Percentiles rank a stretch among this genome's conserved stretches.
phyloP scores from a whole-genome alignment of 805 yeast genomes.

The Clavispora fructus region DNA sequence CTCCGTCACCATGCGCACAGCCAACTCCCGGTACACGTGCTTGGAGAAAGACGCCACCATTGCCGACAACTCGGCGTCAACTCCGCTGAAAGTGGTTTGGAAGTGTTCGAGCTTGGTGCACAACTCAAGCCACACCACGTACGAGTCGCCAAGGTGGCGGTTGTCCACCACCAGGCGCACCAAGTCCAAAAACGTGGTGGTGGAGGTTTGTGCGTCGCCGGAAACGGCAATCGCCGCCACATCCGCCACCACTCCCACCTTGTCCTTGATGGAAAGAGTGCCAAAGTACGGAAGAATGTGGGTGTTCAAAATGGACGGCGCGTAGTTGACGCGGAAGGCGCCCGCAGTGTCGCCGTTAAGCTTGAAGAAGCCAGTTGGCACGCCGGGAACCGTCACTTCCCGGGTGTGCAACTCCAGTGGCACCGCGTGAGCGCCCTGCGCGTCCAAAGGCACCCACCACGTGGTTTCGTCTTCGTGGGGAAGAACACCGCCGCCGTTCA shows the following conservation, averaged over 20 bases:
- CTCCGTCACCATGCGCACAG: constrained; percentile 19
- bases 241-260: constrained; percentile 53
- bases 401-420: constrained; percentile 5
- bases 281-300: constrained; percentile 36
- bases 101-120: constrained; percentile 35
- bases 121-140: constrained; percentile 54
- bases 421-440: neutral
- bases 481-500: constrained; percentile 56
- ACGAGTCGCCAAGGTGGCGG: constrained; percentile 28
- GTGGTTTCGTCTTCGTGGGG: constrained; percentile 50
- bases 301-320: constrained; percentile 33
- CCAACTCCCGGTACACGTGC: constrained; percentile 27
- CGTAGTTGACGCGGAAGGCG: constrained; percentile 51
- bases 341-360: constrained; percentile 48
- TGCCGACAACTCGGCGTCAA: constrained; percentile 16
- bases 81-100: constrained; percentile 30
- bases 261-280: constrained; percentile 41
- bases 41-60: constrained; percentile 23
- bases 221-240: constrained; percentile 44
- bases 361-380: constrained; percentile 30
- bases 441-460: constrained; percentile 55
- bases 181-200: constrained; percentile 42
- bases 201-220: constrained; percentile 30
- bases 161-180: constrained; percentile 23
- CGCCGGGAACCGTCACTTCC: neutral